phyloP scores from a whole-genome alignment of 148 eudicot genomes.

The Rhododendron williamsianum region DNA sequence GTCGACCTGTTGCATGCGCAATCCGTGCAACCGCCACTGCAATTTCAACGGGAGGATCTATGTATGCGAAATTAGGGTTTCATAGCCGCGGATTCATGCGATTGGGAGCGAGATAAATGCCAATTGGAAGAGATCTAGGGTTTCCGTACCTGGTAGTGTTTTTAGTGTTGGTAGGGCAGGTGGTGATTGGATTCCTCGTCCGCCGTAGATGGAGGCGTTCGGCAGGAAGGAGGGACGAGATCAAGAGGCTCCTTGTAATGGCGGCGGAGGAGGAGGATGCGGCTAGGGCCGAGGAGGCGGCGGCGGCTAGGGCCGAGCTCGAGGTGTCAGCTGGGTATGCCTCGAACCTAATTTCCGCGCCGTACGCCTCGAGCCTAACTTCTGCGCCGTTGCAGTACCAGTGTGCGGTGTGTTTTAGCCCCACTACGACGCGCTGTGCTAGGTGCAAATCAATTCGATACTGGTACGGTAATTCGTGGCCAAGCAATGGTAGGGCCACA shows the following conservation, averaged over 20 bases:
- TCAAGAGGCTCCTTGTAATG: constrained; percentile 49
- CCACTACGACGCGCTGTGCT: constrained; percentile 53
- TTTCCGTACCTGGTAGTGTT: constrained; percentile 31
- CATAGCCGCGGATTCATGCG: constrained; percentile 19
- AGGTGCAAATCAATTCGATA: constrained; percentile 72
- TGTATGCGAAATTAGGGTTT: constrained; percentile 30
- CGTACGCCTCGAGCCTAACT: not conserved
- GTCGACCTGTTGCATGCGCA: constrained; percentile 18
- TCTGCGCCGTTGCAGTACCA: constrained; percentile 25
- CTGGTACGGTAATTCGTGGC: constrained; percentile 41
- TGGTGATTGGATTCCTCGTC: constrained; percentile 33
- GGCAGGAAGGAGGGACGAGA: constrained; percentile 55
- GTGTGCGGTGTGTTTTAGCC: constrained; percentile 59
- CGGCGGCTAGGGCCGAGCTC: constrained; percentile 58
- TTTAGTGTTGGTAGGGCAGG: constrained; percentile 13
- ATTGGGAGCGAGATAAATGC: constrained; percentile 43
- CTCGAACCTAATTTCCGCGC: not conserved
- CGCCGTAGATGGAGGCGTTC: constrained; percentile 64
- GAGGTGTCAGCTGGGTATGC: constrained; percentile 27
- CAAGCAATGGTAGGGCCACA: too few species aligned
- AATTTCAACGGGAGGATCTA: constrained; percentile 6
- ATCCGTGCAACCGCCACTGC: not conserved
- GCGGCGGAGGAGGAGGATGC: constrained; percentile 51
- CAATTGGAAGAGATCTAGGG: constrained; percentile 64
- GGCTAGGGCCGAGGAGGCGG: constrained; percentile 61